phyloP scores from a whole-genome alignment of 176 grass and related monocot genomes.

The Lolium rigidum region DNA sequence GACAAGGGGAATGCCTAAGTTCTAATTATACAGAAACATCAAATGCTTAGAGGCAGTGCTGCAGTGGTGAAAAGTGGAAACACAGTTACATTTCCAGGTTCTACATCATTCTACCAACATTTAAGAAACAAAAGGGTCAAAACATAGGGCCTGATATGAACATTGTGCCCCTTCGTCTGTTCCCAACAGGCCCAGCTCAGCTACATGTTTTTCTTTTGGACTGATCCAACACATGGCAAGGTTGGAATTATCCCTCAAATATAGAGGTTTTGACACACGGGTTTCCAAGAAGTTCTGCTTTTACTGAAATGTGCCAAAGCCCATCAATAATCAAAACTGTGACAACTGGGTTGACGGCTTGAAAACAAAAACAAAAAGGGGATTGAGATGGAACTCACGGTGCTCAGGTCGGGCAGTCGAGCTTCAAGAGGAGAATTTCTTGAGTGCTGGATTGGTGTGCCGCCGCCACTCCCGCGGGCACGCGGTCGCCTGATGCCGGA shows the following conservation, averaged over 20 bases:
- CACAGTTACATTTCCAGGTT: not conserved
- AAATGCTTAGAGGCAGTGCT: not conserved
- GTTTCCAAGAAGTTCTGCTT: not conserved
- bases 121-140: not conserved
- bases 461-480: not conserved
- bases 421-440: not conserved
- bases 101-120: not conserved
- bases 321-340: not conserved
- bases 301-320: not conserved
- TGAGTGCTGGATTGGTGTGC: not conserved
- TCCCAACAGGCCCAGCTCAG: not conserved
- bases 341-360: not conserved
- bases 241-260: not conserved
- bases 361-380: not conserved
- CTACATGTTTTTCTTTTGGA: not conserved
- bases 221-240: not conserved
- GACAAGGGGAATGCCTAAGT: not conserved
- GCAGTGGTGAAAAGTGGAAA: not conserved
- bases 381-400: constrained; percentile 3
- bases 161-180: not conserved
- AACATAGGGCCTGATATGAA: not conserved
- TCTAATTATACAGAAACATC: not conserved
- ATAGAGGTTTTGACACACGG: not conserved
- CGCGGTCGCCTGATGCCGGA: not conserved
- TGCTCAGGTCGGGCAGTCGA: not conserved